A percentile compares a stretch with the other conserved stretches of the same genome.
These are phyloP conservation scores for Alternaria burnsii DNA, from an alignment of 2,329 filamentous ascomycete genomes.

Conservation along the genomic window DNA sequence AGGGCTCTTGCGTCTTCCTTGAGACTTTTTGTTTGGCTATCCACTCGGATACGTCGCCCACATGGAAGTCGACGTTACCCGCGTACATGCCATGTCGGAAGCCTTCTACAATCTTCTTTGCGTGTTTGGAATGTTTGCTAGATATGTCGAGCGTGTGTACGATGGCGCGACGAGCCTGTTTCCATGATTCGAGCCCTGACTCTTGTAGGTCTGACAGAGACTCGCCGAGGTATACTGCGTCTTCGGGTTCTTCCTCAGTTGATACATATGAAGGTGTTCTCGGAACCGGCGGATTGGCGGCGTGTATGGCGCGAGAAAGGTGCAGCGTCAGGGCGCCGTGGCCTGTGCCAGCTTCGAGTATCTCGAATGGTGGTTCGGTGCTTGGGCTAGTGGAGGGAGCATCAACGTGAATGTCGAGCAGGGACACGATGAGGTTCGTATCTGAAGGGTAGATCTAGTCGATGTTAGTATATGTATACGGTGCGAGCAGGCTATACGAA, in stretches of 20 bases:
- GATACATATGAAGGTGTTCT: constrained; percentile 26
- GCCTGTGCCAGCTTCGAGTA: constrained; percentile 86
- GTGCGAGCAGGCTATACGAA: neutral
- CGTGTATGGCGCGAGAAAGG: constrained; percentile 78
- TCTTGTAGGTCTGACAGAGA: constrained; percentile 43
- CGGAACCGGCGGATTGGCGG: constrained; percentile 68
- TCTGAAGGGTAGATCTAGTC: constrained; percentile 77
- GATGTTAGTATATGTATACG: constrained; percentile 11
- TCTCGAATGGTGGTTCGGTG: constrained; percentile 66
- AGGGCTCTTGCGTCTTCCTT: constrained; percentile 58
- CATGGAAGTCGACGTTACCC: constrained; percentile 76
- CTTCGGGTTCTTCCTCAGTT: constrained; percentile 33
- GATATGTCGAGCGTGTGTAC: constrained; percentile 78
- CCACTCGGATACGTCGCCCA: constrained; percentile 71
- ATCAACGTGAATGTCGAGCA: constrained; percentile 76
- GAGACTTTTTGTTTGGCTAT: constrained; percentile 58
- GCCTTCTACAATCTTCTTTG: constrained; percentile 69
- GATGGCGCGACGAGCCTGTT: constrained; percentile 67
- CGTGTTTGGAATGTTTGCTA: constrained; percentile 68
- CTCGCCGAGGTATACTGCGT: constrained; percentile 44
- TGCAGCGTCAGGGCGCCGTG: constrained; percentile 81
- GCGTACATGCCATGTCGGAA: constrained; percentile 77
- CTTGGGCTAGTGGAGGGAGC: constrained; percentile 45
- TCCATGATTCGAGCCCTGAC: constrained; percentile 49
- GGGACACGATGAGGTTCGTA: constrained; percentile 75